A percentile compares a stretch with the other conserved stretches of the same genome.
Conservation (phyloP, 2,329 filamentous ascomycete genomes). For the Hypoxylon rubiginosum region DNA sequence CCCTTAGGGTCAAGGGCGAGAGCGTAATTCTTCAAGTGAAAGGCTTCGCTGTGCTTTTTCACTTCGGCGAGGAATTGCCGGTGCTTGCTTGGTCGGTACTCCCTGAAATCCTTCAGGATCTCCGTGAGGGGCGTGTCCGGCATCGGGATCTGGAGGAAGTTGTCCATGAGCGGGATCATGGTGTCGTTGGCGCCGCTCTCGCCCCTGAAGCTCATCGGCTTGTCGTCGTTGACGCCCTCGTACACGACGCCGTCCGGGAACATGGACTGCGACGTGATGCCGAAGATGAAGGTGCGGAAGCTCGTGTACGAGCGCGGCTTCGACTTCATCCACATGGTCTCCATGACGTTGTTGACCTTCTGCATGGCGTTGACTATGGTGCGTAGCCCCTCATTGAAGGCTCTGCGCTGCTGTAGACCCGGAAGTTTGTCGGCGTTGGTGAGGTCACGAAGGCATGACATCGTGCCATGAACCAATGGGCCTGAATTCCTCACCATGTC, state of each 20-base stretch:
- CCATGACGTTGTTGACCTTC: constrained; percentile 84
- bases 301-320: constrained; percentile 86
- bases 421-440: constrained; percentile 51
- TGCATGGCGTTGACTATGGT: constrained; percentile 73
- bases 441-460: constrained; percentile 69
- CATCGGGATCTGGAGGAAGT: constrained; percentile 88
- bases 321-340: constrained; percentile 91
- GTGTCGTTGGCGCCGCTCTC: constrained; percentile 95
- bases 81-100: constrained; percentile 91
- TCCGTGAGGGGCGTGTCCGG: constrained; percentile 88
- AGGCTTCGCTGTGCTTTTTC: constrained; percentile 60
- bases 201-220: constrained; percentile 86
- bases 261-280: constrained; percentile 93
- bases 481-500: constrained; percentile 94
- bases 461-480: constrained; percentile 78
- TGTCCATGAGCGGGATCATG: constrained; percentile 92
- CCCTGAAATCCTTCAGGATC: constrained; percentile 88
- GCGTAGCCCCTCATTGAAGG: constrained; percentile 74
- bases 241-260: constrained; percentile 94
- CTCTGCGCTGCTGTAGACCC: constrained; percentile 58
- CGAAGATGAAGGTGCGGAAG: constrained; percentile 97
- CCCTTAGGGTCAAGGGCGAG: constrained; percentile 57
- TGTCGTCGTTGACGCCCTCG: constrained; percentile 78
- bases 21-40: constrained; percentile 71
- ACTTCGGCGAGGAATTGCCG: constrained; percentile 86